Evolutionary conservation across 331 rosid genomes (phyloP).

Genomic region (Rhamnella rubrinervis): DNA sequence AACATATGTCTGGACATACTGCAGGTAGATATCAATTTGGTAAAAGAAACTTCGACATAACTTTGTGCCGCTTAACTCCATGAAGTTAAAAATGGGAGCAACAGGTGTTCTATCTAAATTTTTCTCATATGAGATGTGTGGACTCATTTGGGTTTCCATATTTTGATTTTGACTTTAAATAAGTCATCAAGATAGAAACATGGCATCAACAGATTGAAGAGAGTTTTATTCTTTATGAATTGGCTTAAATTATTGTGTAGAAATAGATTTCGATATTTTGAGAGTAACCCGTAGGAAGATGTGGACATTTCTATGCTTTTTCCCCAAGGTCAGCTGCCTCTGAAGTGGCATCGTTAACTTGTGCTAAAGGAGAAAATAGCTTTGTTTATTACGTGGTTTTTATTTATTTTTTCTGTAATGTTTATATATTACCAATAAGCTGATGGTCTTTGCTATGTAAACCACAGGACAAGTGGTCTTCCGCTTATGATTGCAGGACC

Average conservation of each 20-base stretch:
- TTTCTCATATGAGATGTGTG: no score
- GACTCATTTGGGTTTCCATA: no score
- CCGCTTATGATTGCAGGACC: slow-evolving; percentile 96
- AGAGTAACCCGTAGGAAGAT: neutral
- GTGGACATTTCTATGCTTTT: neutral
- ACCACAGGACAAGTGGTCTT: slow-evolving; percentile 94
- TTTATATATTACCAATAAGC: slow-evolving; percentile 9
- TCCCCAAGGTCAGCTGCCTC: neutral
- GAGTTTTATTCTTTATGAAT: neutral
- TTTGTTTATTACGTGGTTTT: neutral
- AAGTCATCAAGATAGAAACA: no score
- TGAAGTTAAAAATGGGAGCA: neutral
- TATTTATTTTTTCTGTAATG: neutral
- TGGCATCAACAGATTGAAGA: neutral
- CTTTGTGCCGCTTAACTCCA: neutral
- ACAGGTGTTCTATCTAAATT: neutral
- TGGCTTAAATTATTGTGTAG: neutral
- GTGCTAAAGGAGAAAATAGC: neutral
- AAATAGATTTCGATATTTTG: neutral
- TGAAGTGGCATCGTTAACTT: slow-evolving; percentile 3
- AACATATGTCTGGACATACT: slow-evolving; percentile 94
- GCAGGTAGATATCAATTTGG: slow-evolving; percentile 55
- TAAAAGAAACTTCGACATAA: slow-evolving; percentile 16
- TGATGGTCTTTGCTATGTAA: slow-evolving; percentile 18
- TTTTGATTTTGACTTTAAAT: no score